Base-by-base conservation (phyloP, 768 basidiomycete genomes). In the Lactifluus piperatus region DNA sequence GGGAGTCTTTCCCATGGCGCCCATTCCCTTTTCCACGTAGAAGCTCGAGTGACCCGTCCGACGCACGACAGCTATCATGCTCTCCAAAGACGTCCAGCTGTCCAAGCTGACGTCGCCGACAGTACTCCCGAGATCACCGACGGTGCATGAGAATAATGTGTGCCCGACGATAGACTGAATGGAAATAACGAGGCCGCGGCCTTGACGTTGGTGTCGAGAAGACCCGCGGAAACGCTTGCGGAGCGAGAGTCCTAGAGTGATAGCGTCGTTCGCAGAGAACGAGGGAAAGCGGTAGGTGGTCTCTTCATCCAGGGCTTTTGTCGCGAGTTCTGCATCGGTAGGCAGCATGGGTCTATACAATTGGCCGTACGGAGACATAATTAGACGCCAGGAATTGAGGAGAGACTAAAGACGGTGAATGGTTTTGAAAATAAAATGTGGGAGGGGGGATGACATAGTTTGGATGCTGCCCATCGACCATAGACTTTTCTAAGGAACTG, bases 1-100 rank as follows among this genome's bases (percentile, higher is more conserved):
- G 39, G 85, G 78, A 6, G 83, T 84, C 72, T 86, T 89, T 18
- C 86, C 85, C 84, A 87, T 85, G 4, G 89, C 89, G 49, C 80
- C 81, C 82, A 89, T 89, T 6, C 88, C 86, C 68, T 90, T 91
- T 68, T 91, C 89, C 9, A 92, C 86, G 70, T 92, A 92, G 70
- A 77, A 91, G 64, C 85, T 89, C 8, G 88, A 88, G 68, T 91
- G 90, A 2, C 90, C 88, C 18, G 88, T 91, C 60, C 88, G 77
- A 65, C 78, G 81, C 47, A 90, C 88, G 26, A 90, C 84, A 41
- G 80, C 81, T 63, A 91, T 76, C 85, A 91, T 91, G 43, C 85
- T 83, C 71, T 91, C 86, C 45, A 91, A 67, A 66, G 80, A 81
- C 30, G 80, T 71, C 90, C 90, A 92, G 64, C 86, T 87, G 67